Evolutionary conservation across 257 asterid genomes (phyloP).

Genomic region (Datura wrightii): DNA sequence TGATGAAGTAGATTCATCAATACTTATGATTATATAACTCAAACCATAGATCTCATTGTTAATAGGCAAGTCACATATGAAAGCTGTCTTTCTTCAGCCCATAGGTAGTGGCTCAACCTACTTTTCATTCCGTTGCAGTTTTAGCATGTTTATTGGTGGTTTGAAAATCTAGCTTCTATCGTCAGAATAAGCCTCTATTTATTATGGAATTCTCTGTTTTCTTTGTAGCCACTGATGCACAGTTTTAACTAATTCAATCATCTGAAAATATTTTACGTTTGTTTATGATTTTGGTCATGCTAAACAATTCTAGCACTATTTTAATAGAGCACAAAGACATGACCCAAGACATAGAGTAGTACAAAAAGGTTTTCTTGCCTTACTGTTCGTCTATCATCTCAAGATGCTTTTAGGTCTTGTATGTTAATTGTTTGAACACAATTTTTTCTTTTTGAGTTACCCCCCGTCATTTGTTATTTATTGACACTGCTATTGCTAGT

Average conservation of each 20-base stretch:
- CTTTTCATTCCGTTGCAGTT: not conserved
- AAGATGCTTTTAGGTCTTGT: constrained; percentile 18
- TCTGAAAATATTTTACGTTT: not conserved
- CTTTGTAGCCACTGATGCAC: not conserved
- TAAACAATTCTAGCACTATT: not conserved
- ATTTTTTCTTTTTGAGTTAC: not conserved
- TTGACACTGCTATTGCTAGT: not conserved
- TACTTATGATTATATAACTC: not conserved
- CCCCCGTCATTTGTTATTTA: not conserved
- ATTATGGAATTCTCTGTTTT: not conserved
- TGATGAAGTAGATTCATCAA: not conserved
- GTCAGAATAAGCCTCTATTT: not conserved
- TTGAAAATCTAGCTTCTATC: constrained; percentile 13
- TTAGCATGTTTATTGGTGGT: not conserved
- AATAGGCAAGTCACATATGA: constrained; percentile 3
- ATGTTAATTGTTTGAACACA: not conserved
- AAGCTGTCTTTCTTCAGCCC: not conserved
- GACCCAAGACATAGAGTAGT: not conserved
- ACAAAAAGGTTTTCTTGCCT: not conserved
- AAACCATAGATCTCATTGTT: not conserved
- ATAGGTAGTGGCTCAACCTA: not conserved
- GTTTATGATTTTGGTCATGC: constrained; percentile 24
- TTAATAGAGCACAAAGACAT: not conserved
- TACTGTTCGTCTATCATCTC: not conserved
- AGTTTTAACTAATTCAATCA: not conserved